Conservation (phyloP, 148 eudicot species). For the Chenopodium formosanum region DNA sequence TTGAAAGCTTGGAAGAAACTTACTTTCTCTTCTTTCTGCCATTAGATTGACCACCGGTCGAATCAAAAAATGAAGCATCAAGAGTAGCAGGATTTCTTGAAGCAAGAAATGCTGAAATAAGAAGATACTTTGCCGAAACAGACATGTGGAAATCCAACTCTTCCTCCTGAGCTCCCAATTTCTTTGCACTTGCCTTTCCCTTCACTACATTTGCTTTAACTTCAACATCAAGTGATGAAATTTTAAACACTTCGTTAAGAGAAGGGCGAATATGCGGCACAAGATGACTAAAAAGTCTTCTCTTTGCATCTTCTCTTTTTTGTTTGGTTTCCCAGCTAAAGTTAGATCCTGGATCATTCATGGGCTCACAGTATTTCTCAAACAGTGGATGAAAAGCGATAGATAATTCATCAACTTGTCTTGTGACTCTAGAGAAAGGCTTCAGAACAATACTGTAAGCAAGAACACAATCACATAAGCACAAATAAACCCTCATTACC, state of each 20-base stretch:
- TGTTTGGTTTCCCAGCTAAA: slow-evolving; percentile 57
- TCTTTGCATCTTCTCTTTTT: slow-evolving; percentile 61
- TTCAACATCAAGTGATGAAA: slow-evolving; percentile 39
- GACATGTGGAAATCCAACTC: slow-evolving; percentile 85
- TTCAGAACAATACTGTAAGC: slow-evolving; percentile 60
- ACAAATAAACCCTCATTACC: not conserved
- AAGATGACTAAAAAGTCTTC: slow-evolving; percentile 63
- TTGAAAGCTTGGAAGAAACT: slow-evolving; percentile 20
- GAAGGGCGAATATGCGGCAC: slow-evolving; percentile 57
- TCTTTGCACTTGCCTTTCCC: slow-evolving; percentile 38
- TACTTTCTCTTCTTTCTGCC: slow-evolving; percentile 79
- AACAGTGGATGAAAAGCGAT: slow-evolving; percentile 54
- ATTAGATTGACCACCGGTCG: slow-evolving; percentile 78
- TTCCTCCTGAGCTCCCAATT: slow-evolving; percentile 43
- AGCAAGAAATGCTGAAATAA: slow-evolving; percentile 88
- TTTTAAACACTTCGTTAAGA: slow-evolving; percentile 56
- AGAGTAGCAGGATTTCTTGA: slow-evolving; percentile 98
- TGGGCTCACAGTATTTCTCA: slow-evolving; percentile 44
- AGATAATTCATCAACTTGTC: slow-evolving; percentile 68
- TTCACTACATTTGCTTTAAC: slow-evolving; percentile 39
- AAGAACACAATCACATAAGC: slow-evolving; percentile 6
- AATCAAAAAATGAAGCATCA: slow-evolving; percentile 89
- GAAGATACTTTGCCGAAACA: slow-evolving; percentile 86
- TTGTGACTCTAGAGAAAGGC: slow-evolving; percentile 73
- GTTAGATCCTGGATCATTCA: slow-evolving; percentile 38